Base-by-base conservation (phyloP, 2,329 filamentous ascomycete species). In the Corynespora cassiicola region DNA sequence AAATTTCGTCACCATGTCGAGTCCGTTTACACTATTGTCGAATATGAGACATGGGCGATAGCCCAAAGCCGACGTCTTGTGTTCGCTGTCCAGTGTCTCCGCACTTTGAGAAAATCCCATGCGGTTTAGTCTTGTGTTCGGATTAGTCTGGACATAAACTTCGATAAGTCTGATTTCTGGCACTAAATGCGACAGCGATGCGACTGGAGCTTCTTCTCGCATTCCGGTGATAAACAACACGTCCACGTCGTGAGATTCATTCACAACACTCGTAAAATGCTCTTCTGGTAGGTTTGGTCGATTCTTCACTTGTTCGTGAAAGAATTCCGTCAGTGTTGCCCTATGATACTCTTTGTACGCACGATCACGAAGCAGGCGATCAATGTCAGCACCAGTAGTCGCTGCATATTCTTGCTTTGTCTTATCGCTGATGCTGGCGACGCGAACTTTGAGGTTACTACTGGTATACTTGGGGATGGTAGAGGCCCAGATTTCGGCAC, bases 211-310 rank as follows among this genome's bases (percentile, higher is more conserved):
- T 31, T 78, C 66, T 31, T 86, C 82, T 69, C 80, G 77, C 77
- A 85, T 79, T 0, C 81, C 82, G 0, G 81, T 85, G 47, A 87
- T 77, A 0, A 86, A 40, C 27, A 86, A 62, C 31, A 84, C 78
- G 39, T 84, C 76, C 2, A 72, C 66, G 38, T 52, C 41, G n/a
- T n/a, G n/a, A n/a, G n/a, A n/a, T n/a, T 45, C 39, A 21, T 65
- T 12, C 3, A 84, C 75, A 2, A 76, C 60, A 16, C 69, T 42
- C 25, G 77, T 35, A 43, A 84, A 83, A 52, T 78, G 70, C 37
- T 80, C 72, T 47, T 78, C 63, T 46, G 65, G 76, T 11, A 84
- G 65, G 24, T 31, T 48, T 43, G 79, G 77, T 26, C 67, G 65
- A 52, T 68, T 42, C 23, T 31, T 51, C 17, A 78, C 53, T 52